Percentiles rank a stretch among this genome's conserved stretches.
Evolutionary conservation across 2,329 filamentous ascomycete species (phyloP).

Genomic region (Verticillium longisporum): DNA sequence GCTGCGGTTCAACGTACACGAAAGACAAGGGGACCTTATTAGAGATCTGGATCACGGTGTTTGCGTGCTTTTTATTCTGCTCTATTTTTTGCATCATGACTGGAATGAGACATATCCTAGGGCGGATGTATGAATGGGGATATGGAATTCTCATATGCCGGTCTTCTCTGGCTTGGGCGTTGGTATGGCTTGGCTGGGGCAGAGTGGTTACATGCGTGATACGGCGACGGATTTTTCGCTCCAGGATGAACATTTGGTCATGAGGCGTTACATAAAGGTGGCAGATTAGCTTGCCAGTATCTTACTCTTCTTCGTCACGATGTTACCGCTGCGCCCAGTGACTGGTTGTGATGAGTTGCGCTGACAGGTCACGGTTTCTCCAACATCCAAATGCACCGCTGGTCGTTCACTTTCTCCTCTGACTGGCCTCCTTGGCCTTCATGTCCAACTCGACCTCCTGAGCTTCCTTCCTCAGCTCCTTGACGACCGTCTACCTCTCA

Average conservation of each 20-base stretch:
- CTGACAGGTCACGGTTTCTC: background rate
- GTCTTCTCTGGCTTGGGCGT: background rate
- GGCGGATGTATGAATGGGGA: background rate
- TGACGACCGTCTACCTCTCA: constrained; percentile 45
- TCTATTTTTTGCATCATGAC: background rate
- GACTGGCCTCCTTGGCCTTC: background rate
- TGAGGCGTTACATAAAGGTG: background rate
- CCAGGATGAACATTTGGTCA: background rate
- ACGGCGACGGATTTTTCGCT: background rate
- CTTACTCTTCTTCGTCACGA: background rate
- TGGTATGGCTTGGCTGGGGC: background rate
- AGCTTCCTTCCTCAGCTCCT: constrained; percentile 51
- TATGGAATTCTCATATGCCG: background rate
- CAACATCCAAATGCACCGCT: background rate
- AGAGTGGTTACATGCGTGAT: background rate
- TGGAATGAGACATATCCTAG: background rate
- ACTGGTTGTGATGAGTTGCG: background rate
- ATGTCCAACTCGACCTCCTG: constrained; percentile 27
- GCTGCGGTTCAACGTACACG: background rate
- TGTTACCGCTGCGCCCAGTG: background rate
- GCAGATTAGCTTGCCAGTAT: background rate
- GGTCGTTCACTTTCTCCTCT: background rate
- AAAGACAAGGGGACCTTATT: background rate
- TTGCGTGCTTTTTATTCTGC: background rate
- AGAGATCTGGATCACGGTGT: background rate